Evolutionary conservation across 1,284 basidiomycete species (phyloP).

Genomic region (Clitocybe nebularis): DNA sequence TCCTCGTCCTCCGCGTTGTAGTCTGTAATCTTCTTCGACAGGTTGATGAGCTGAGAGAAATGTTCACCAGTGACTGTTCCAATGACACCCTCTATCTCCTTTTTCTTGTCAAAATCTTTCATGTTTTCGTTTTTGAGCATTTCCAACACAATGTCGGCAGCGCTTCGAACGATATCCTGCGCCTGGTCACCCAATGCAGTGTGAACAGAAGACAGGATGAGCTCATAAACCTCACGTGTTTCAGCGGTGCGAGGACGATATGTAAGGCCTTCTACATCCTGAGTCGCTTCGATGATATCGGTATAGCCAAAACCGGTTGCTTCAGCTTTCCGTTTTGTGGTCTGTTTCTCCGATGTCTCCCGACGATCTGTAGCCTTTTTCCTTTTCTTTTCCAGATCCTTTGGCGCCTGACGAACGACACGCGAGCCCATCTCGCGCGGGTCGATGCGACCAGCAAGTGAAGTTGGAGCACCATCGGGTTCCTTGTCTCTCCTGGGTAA

Average conservation of each 20-base stretch:
- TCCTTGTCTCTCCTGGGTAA: constrained; percentile 85
- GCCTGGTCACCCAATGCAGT: constrained; percentile 89
- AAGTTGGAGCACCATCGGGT: constrained; percentile 93
- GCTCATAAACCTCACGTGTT: constrained; percentile 92
- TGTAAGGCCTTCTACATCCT: constrained; percentile 88
- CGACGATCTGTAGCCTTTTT: constrained; percentile 65
- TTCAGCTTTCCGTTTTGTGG: constrained; percentile 51
- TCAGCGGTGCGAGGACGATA: constrained; percentile 93
- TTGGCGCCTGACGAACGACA: constrained; percentile 78
- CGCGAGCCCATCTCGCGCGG: constrained; percentile 92
- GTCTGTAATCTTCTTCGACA: constrained; percentile 96
- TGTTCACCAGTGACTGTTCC: constrained; percentile 66
- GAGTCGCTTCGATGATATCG: constrained; percentile 90
- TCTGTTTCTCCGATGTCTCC: constrained; percentile 54
- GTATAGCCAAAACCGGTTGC: constrained; percentile 70
- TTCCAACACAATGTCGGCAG: constrained; percentile 89
- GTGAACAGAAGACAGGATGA: constrained; percentile 85
- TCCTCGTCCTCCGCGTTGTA: constrained; percentile 87
- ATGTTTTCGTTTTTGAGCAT: constrained; percentile 85
- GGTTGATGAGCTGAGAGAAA: constrained; percentile 83
- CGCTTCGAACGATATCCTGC: constrained; percentile 92
- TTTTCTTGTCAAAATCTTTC: constrained; percentile 98
- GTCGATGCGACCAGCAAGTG: constrained; percentile 89
- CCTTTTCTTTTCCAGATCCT: constrained; percentile 96
- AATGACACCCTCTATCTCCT: constrained; percentile 84